phyloP scores from a whole-genome alignment of 352 stramenopile genomes.

The Phytopythium chamaehyphon region DNA sequence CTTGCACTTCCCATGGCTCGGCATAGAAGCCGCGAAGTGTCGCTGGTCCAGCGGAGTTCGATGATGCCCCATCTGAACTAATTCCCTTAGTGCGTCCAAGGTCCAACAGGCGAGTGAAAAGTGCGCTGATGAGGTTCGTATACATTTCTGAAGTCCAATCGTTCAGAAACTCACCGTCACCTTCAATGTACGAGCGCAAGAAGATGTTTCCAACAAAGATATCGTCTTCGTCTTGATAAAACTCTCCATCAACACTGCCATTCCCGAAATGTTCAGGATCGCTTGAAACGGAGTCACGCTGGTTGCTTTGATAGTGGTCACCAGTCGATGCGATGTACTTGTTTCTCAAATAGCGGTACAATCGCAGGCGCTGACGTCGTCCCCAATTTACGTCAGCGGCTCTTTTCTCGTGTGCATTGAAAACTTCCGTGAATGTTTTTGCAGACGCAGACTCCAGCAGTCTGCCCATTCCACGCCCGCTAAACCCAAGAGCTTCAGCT shows the following conservation, averaged over 20 bases:
- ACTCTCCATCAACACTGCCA: constrained; percentile 6
- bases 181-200: constrained; percentile 75
- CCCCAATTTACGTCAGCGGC: constrained; percentile 80
- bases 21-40: constrained; percentile 7
- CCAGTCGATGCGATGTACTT: constrained; percentile 48
- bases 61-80: constrained; percentile 1
- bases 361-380: constrained; percentile 35
- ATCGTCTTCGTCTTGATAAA: constrained; percentile 44
- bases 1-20: constrained; percentile 75
- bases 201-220: constrained; percentile 83
- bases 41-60: background rate
- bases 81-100: constrained; percentile 47
- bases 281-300: constrained; percentile 15
- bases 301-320: constrained; percentile 20
- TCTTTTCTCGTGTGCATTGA: constrained; percentile 66
- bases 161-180: constrained; percentile 72
- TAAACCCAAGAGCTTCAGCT: constrained; percentile 59
- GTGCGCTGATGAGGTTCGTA: constrained; percentile 48
- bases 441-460: constrained; percentile 43
- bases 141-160: constrained; percentile 77
- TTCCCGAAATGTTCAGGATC: constrained; percentile 2
- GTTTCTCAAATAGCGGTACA: constrained; percentile 63
- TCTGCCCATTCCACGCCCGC: constrained; percentile 63
- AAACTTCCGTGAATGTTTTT: constrained; percentile 52
- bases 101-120: constrained; percentile 53